Base-by-base conservation (phyloP, 2,329 filamentous ascomycete genomes). In the Cladosporium sp. region DNA sequence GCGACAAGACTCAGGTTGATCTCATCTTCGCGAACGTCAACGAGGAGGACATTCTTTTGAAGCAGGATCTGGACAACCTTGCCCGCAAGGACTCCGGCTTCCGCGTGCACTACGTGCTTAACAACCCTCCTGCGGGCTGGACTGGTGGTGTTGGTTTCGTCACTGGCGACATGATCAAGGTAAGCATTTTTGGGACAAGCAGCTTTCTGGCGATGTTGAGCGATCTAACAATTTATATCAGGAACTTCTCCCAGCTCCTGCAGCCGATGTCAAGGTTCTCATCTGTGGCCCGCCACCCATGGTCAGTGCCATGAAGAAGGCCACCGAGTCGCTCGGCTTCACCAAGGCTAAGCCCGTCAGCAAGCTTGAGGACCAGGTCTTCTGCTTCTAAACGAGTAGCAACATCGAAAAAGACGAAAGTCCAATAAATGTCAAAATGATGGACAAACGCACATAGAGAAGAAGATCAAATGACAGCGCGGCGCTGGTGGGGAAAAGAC, bases 1-100 rank as follows among this genome's bases (percentile, higher is more conserved):
- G 86, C 57, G 80, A 86, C 52, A 92, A 80, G 72, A 99, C 94
- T 61, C 82, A 96, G 80, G 86, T 97, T 56, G 92, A 97, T 73
- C 81, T 99, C 64, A 92, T 99, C 75, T 99, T 97, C 71, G 94
- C 94, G 74, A 99, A 99, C 74, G 94, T 99, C 61, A 92, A 94
- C 69, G 79, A 82, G 59, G 88, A 96, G 72, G 94, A 99, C 72
- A 97, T 99, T 63, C 81, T 99, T 67, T 83, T 99, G 70, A 90
- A 88, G 79, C 91, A 97, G 71, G 92, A 97, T 71, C 82, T 99
- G 63, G 93, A 97, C 70, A 76, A 84, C 62, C 80, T 97, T 59
- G 85, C 84, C 45, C 83, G 83, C 64, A 84, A 93, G 74, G 93
- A 99, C 73, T 79, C 84, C 61, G 85, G 85, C 61, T 92, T 99